Percentiles rank a stretch among this genome's conserved stretches.
These are phyloP conservation scores for Hymenoscyphus linearis DNA, from an alignment of 2,329 filamentous ascomycete genomes.

Conservation along the genomic window DNA sequence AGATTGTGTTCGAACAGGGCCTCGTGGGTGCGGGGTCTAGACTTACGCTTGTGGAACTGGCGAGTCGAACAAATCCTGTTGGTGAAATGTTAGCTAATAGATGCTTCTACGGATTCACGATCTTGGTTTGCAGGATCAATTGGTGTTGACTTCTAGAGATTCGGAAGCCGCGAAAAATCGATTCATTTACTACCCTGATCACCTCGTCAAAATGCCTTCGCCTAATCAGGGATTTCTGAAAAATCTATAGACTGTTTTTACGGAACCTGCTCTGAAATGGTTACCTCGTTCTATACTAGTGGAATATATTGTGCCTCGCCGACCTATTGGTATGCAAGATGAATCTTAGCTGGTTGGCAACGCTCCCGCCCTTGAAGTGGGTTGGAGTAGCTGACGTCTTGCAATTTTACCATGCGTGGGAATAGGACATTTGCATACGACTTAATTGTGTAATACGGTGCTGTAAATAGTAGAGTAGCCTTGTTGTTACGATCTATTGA, in stretches of 20 bases:
- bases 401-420: slow-evolving; percentile 35
- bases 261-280: slow-evolving; percentile 52
- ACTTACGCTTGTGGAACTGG: slow-evolving; percentile 12
- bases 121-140: slow-evolving; percentile 49
- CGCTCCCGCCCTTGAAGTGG: too few relatives aligned
- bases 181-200: slow-evolving; percentile 86
- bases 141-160: slow-evolving; percentile 47
- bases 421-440: slow-evolving; percentile 41
- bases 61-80: not conserved
- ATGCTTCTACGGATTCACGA: slow-evolving; percentile 46
- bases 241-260: slow-evolving; percentile 35
- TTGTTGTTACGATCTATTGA: slow-evolving; percentile 28
- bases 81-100: slow-evolving; percentile 8
- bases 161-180: slow-evolving; percentile 56
- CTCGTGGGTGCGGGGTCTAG: slow-evolving; percentile 37
- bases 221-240: slow-evolving; percentile 31
- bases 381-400: slow-evolving; percentile 31
- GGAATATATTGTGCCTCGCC: slow-evolving; percentile 30
- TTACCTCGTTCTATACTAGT: slow-evolving; percentile 25
- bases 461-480: slow-evolving; percentile 40
- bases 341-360: too few relatives aligned
- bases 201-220: slow-evolving; percentile 60
- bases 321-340: slow-evolving; percentile 44
- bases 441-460: slow-evolving; percentile 36
- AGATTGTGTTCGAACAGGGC: slow-evolving; percentile 76